Evolutionary conservation across 208 protist genomes (phyloP).

Genomic region (Crithidia mellificae): DNA sequence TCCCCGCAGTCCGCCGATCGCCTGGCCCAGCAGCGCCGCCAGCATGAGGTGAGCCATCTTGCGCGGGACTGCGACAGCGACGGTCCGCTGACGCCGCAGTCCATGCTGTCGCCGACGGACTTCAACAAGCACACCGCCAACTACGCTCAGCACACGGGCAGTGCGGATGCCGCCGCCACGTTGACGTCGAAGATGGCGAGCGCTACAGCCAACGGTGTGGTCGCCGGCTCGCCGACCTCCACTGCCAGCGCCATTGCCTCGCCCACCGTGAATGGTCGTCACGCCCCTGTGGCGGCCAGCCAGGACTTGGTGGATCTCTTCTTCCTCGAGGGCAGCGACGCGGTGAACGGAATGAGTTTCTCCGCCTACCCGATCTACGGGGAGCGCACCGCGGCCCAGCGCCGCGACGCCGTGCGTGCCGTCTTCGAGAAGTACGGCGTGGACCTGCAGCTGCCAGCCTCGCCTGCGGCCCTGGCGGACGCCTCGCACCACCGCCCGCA

Average conservation of each 20-base stretch:
- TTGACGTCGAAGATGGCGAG: neutral
- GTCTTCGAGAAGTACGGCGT: conserved; percentile 35
- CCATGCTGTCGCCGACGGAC: conserved; percentile 18
- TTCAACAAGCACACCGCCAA: conserved; percentile 23
- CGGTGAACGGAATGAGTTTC: conserved; percentile 41
- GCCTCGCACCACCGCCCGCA: conserved; percentile 12
- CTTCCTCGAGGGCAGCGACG: conserved; percentile 47
- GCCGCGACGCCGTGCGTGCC: conserved; percentile 33
- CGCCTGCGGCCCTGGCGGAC: conserved; percentile 8
- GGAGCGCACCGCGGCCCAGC: conserved; percentile 33
- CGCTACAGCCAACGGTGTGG: neutral
- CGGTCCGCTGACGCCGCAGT: neutral
- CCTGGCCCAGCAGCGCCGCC: conserved; percentile 4
- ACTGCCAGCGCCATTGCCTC: too few relatives aligned
- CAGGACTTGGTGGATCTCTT: conserved; percentile 52
- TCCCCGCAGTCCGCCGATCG: conserved; percentile 16
- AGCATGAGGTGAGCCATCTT: conserved; percentile 10
- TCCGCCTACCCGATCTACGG: conserved; percentile 50
- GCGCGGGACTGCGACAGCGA: conserved; percentile 7
- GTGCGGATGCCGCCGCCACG: neutral
- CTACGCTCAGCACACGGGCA: neutral
- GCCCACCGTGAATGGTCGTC: neutral
- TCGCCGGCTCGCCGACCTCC: too few relatives aligned
- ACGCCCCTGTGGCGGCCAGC: conserved; percentile 26
- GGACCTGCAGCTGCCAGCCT: conserved; percentile 28